Evolutionary conservation across 1,284 basidiomycete species (phyloP), one percentile per base, ranked within the genome.

Genomic region (Cryptococcus depauperatus): DNA sequence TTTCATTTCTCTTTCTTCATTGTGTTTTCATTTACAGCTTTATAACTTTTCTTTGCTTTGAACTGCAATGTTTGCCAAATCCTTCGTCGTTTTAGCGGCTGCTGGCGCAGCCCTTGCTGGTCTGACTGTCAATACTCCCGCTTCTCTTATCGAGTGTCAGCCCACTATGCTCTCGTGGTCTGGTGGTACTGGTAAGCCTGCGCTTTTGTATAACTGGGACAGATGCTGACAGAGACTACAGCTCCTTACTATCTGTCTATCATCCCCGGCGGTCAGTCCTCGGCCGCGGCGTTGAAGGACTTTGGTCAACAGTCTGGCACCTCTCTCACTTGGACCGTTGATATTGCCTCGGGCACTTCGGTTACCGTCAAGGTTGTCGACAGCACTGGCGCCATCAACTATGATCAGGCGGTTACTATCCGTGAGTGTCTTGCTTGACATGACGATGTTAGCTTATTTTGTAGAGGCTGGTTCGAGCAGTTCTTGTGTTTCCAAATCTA

Each of bases 221-320:
- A 18, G 2, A 6, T 8, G 7, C 7, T 33, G 8, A 13, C 1
- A 14, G 32, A 6, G 10, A 32, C 22, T 19, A 30, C 23, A 50
- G 52, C 56, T 21, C 85, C 85, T 0, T 88, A 79, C 73, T 88
- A 73, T 69, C 52, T 85, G 44, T 74, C 78, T 26, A 62, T 84
- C 54, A 67, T 85, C 47, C 84, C 84, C 44, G 83, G 84, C 80
- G 79, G 78, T 42, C 78, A 85, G 58, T 57, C 77, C 4, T 47
- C 68, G 10, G 80, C 77, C 3, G 32, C 75, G 46, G 69, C 83
- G 26, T 79, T 85, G 63, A 51, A 56, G 35, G 58, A 62, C 54
- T 61, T 62, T 33, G 61, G 58, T 37, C 19, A 52, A 44, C 55
- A 58, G 42, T 35, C 44, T 34, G 78, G 73, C 3, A 79, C 64